phyloP scores from a whole-genome alignment of 177 flowering plant genomes.

The Vitis hybrid region DNA sequence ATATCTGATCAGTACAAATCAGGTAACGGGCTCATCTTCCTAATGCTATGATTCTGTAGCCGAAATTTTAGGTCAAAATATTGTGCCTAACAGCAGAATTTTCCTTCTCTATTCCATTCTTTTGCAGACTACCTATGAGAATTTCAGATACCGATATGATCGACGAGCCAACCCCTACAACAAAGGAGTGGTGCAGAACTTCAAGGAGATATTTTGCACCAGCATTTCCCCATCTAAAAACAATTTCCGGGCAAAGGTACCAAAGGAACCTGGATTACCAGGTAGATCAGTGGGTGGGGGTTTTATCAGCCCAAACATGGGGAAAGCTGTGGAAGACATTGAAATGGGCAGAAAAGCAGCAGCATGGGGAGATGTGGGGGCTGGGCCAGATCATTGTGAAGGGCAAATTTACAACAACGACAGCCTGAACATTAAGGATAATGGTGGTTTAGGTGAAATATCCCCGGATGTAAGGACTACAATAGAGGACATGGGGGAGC shows the following conservation, averaged over 20 bases:
- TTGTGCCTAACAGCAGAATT: neutral
- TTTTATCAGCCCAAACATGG: conserved; percentile 83
- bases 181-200: conserved; percentile 69
- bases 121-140: conserved; percentile 94
- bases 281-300: conserved; percentile 55
- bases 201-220: conserved; percentile 68
- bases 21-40: conserved; percentile 41
- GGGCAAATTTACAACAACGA: conserved; percentile 41
- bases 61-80: neutral
- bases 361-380: conserved; percentile 63
- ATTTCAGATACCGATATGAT: conserved; percentile 86
- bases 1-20: conserved; percentile 86
- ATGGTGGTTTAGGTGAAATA: conserved; percentile 36
- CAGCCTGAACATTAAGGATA: conserved; percentile 44
- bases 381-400: conserved; percentile 44
- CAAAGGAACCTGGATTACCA: conserved; percentile 50
- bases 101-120: conserved; percentile 2
- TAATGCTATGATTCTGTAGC: neutral
- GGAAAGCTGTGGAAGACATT: conserved; percentile 71
- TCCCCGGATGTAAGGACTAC: conserved; percentile 66
- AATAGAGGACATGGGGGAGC: conserved; percentile 50
- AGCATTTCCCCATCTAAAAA: conserved; percentile 68
- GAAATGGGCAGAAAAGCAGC: conserved; percentile 88
- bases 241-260: conserved; percentile 72
- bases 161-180: conserved; percentile 75